Evolutionary conservation across 2,329 filamentous ascomycete species (phyloP).

Genomic region (Ophiobolus disseminans): DNA sequence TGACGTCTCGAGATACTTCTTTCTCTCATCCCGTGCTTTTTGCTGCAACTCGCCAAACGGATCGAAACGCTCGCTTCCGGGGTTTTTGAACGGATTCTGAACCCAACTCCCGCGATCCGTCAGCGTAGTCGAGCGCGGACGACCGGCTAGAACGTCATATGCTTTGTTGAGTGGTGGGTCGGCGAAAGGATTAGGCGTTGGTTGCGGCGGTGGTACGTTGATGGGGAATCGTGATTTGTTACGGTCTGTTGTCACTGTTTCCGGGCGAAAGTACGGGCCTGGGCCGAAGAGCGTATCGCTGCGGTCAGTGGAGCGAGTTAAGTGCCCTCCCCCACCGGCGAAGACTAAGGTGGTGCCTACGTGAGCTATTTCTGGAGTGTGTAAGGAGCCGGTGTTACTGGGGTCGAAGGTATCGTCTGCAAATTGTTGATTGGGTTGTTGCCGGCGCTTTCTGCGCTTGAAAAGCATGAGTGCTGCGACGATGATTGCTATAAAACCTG

Average conservation of each 20-base stretch:
- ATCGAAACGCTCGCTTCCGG: constrained; percentile 45
- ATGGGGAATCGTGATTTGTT: constrained; percentile 25
- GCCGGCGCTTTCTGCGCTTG: constrained; percentile 18
- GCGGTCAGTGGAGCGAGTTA: constrained; percentile 32
- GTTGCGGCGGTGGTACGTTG: constrained; percentile 22
- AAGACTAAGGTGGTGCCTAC: constrained; percentile 17
- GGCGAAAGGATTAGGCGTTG: constrained; percentile 45
- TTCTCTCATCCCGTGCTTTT: constrained; percentile 37
- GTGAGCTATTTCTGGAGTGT: constrained; percentile 32
- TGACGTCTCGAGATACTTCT: constrained; percentile 33
- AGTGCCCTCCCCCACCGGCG: constrained; percentile 9
- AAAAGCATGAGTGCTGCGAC: constrained; percentile 32
- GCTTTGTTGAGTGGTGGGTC: constrained; percentile 47
- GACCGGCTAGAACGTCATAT: constrained; percentile 42
- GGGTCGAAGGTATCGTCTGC: constrained; percentile 38
- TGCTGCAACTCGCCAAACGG: constrained; percentile 47
- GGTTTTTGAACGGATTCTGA: constrained; percentile 45
- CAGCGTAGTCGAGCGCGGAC: constrained; percentile 42
- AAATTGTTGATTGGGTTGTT: constrained; percentile 22
- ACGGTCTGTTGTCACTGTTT: constrained; percentile 41
- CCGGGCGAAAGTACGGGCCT: constrained; percentile 36
- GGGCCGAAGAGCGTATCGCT: constrained; percentile 38
- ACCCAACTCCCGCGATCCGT: constrained; percentile 45
- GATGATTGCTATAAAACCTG: constrained; percentile 38
- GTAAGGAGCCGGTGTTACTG: constrained; percentile 26